Percentiles rank a stretch among this genome's conserved stretches.
These are phyloP conservation scores for Apostasia shenzhenica DNA, from an alignment of 106 monocot genomes.

Conservation along the genomic window DNA sequence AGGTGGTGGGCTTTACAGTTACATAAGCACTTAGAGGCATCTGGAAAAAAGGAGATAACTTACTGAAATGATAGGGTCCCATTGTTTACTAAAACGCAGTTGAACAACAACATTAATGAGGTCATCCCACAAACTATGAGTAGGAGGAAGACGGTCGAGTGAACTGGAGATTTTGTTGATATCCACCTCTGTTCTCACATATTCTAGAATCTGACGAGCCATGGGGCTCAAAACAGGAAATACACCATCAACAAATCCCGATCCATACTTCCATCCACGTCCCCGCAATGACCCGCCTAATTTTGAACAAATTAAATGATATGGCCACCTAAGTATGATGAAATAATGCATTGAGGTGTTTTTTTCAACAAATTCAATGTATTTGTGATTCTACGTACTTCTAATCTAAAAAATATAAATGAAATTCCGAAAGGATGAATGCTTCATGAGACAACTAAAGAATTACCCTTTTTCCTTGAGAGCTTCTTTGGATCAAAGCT, in stretches of 20 bases:
- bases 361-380: not conserved
- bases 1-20: no score
- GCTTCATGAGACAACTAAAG: not conserved
- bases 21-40: not conserved
- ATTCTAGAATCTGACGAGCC: slow-evolving; percentile 64
- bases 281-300: slow-evolving; percentile 74
- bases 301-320: not conserved
- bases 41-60: slow-evolving; percentile 9
- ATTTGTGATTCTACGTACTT: not conserved
- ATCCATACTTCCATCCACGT: slow-evolving; percentile 85
- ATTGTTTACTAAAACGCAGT: slow-evolving; percentile 72
- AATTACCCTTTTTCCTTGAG: slow-evolving; percentile 69
- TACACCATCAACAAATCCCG: slow-evolving; percentile 91
- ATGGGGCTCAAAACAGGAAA: slow-evolving; percentile 80
- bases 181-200: slow-evolving; percentile 44
- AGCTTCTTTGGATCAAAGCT: slow-evolving; percentile 50
- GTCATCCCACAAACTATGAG: slow-evolving; percentile 79
- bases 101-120: slow-evolving; percentile 72
- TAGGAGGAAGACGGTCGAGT: slow-evolving; percentile 50
- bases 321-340: not conserved
- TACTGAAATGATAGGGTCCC: slow-evolving; percentile 70
- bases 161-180: slow-evolving; percentile 39
- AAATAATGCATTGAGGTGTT: not conserved
- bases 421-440: not conserved
- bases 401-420: not conserved